These are phyloP conservation scores for Aspergillus neotritici DNA, from an alignment of 2,329 filamentous ascomycete genomes.

Conservation along the genomic window DNA sequence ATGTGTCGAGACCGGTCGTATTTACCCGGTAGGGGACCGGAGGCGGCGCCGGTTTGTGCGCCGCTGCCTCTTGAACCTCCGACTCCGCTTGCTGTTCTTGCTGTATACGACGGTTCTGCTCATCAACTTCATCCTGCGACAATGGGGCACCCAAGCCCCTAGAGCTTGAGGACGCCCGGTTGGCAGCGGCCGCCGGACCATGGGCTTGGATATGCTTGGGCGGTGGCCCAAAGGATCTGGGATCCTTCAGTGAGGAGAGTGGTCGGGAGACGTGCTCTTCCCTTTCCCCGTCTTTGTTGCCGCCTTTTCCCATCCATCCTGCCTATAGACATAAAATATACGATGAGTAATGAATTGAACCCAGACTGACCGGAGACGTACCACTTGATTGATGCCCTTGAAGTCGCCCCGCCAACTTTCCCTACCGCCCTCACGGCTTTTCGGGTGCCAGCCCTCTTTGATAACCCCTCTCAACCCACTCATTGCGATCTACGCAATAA, in stretches of 20 bases:
- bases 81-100: constrained; percentile 11
- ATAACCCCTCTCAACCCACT: constrained; percentile 44
- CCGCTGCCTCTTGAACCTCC: constrained; percentile 16
- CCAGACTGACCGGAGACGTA: constrained; percentile 27
- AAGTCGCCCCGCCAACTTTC: constrained; percentile 53
- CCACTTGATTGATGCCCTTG: constrained; percentile 54
- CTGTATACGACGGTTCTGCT: constrained; percentile 23
- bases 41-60: constrained; percentile 41
- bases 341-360: constrained; percentile 13
- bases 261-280: constrained; percentile 56
- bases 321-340: constrained; percentile 40
- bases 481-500: constrained; percentile 28
- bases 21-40: constrained; percentile 63
- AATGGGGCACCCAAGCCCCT: constrained; percentile 42
- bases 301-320: constrained; percentile 54
- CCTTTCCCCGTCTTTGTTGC: constrained; percentile 40
- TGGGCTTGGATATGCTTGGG: constrained; percentile 60
- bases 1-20: constrained; percentile 65
- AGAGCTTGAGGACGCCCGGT: constrained; percentile 41
- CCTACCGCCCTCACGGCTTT: constrained; percentile 47
- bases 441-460: constrained; percentile 52
- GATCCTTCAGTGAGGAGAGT: constrained; percentile 67
- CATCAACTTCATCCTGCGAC: constrained; percentile 32
- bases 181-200: constrained; percentile 40
- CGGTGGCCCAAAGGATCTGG: constrained; percentile 70